phyloP scores from a whole-genome alignment of 169 alveolate genomes.

The Sarcocystis neurona region DNA sequence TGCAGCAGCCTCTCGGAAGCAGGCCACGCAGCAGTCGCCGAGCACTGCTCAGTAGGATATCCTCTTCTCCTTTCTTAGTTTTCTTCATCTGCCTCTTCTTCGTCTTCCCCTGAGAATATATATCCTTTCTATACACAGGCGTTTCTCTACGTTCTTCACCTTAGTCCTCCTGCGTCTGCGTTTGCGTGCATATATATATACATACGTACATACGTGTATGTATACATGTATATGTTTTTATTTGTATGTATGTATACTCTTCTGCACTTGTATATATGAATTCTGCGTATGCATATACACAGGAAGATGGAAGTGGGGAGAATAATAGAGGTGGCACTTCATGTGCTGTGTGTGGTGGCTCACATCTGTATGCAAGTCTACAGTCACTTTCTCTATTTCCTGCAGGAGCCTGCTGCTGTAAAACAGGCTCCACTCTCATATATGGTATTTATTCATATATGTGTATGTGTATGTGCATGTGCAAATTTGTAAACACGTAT shows the following conservation, averaged over 20 bases:
- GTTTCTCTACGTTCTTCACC: not conserved
- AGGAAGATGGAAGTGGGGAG: not conserved
- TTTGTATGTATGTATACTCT: not conserved
- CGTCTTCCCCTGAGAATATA: not conserved
- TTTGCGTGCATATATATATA: too few species aligned
- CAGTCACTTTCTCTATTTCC: too few species aligned
- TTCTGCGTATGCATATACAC: not conserved
- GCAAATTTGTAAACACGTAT: too few species aligned
- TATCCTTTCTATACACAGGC: not conserved
- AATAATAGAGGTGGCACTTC: too few species aligned
- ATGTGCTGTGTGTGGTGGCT: too few species aligned
- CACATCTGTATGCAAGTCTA: too few species aligned
- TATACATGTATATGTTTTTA: too few species aligned
- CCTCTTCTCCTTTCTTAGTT: too few species aligned
- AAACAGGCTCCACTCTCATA: not conserved
- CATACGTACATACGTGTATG: too few species aligned
- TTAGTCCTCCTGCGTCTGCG: too few species aligned
- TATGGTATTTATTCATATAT: not conserved
- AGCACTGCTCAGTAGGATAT: slow-evolving; percentile 31
- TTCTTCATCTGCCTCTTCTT: not conserved
- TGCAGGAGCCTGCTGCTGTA: too few species aligned
- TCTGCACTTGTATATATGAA: not conserved
- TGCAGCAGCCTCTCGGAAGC: slow-evolving; percentile 49
- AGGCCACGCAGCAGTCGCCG: slow-evolving; percentile 53
- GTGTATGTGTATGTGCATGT: not conserved